A percentile compares a stretch with the other conserved stretches of the same genome.
These are phyloP conservation scores for Penicillium sp. DNA, from an alignment of 2,329 filamentous ascomycete genomes.

Conservation along the genomic window DNA sequence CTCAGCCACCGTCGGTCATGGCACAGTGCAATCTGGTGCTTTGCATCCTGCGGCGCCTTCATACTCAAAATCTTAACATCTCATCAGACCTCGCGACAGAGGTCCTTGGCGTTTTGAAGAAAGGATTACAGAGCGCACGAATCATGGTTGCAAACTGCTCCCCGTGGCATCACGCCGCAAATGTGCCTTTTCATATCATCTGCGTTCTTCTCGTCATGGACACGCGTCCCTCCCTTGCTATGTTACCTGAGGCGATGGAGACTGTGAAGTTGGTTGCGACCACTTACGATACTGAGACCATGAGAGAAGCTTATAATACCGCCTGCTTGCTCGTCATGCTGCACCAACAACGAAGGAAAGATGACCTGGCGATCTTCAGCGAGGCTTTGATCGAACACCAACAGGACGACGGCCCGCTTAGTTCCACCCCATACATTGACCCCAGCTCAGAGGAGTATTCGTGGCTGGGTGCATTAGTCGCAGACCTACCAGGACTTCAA, in stretches of 20 bases:
- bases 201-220: constrained; percentile 52
- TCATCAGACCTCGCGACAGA: constrained; percentile 37
- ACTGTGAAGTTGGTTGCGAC: constrained; percentile 38
- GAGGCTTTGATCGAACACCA: constrained; percentile 28
- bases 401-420: constrained; percentile 6
- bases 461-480: constrained; percentile 38
- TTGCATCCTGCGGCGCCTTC: constrained; percentile 49
- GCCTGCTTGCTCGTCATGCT: constrained; percentile 48
- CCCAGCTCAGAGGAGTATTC: constrained; percentile 27
- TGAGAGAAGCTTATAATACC: constrained; percentile 48
- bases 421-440: constrained; percentile 7
- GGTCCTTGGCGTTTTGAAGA: constrained; percentile 40
- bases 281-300: constrained; percentile 42
- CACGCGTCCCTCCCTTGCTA: constrained; percentile 42
- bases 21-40: constrained; percentile 50
- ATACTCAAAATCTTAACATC: constrained; percentile 44
- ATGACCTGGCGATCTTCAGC: constrained; percentile 24
- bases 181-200: constrained; percentile 54
- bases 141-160: constrained; percentile 38
- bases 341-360: constrained; percentile 44
- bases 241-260: constrained; percentile 47
- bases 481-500: constrained; percentile 38
- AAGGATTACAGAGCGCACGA: constrained; percentile 43
- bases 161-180: constrained; percentile 55
- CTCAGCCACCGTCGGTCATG: constrained; percentile 42